A percentile compares a stretch with the other conserved stretches of the same genome.
Conservation (phyloP, 352 stramenopile genomes). For the Pythium sukuiense region DNA sequence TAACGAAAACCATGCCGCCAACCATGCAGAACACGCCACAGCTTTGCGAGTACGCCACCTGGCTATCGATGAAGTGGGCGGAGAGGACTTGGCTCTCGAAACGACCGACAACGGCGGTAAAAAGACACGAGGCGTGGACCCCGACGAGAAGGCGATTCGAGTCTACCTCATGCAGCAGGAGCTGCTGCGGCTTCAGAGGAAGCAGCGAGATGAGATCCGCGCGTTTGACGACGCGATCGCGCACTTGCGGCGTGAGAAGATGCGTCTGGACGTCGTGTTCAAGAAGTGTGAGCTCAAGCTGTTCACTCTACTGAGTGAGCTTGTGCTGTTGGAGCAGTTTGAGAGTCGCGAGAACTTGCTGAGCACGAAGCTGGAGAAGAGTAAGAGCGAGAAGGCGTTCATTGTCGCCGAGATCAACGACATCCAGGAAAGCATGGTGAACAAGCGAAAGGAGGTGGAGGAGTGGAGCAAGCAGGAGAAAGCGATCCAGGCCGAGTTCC, state of each 20-base stretch:
- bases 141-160: conserved; percentile 47
- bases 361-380: conserved; percentile 85
- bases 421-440: conserved; percentile 68
- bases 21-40: not conserved
- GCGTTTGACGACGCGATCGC: conserved; percentile 90
- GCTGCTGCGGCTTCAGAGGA: conserved; percentile 57
- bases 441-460: conserved; percentile 82
- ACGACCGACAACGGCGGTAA: not conserved
- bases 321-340: conserved; percentile 89
- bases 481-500: conserved; percentile 68
- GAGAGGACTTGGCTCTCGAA: not conserved
- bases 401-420: conserved; percentile 78
- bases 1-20: not conserved
- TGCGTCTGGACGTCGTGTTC: conserved; percentile 84
- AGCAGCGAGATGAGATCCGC: conserved; percentile 59
- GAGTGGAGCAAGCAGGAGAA: conserved; percentile 69
- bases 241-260: conserved; percentile 85
- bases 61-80: conserved; percentile 6
- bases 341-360: conserved; percentile 90
- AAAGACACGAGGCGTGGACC: conserved; percentile 31
- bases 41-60: conserved; percentile 21
- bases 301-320: conserved; percentile 84
- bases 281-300: conserved; percentile 89
- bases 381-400: conserved; percentile 80
- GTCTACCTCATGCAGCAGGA: conserved; percentile 69